Evolutionary conservation across 2,329 filamentous ascomycete genomes (phyloP).

Genomic region (Ascocoryne sarcoides): DNA sequence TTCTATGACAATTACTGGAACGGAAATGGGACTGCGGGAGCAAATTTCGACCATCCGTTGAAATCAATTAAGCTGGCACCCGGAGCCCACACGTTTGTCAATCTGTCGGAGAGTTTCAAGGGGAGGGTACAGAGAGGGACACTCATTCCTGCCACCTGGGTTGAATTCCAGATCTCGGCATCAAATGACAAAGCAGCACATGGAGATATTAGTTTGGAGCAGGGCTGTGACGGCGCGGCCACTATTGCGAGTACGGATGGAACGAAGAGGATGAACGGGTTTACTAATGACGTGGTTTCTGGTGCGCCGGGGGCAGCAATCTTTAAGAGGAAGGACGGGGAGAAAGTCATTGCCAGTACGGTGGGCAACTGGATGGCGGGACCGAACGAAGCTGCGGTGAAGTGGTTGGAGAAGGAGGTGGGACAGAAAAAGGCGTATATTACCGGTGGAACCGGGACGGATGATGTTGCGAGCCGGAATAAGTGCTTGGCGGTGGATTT

Average conservation of each 20-base stretch:
- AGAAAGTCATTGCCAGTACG: slow-evolving; percentile 29
- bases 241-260: slow-evolving; percentile 32
- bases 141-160: slow-evolving; percentile 32
- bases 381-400: slow-evolving; percentile 31
- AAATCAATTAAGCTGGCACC: slow-evolving; percentile 29
- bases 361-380: slow-evolving; percentile 32
- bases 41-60: slow-evolving; percentile 33
- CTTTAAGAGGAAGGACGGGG: slow-evolving; percentile 28
- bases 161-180: slow-evolving; percentile 33
- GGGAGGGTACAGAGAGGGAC: slow-evolving; percentile 34
- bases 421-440: slow-evolving; percentile 30
- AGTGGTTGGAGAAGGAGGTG: slow-evolving; percentile 28
- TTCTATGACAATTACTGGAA: slow-evolving; percentile 37
- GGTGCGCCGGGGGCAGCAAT: slow-evolving; percentile 28
- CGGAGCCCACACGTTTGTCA: slow-evolving; percentile 26
- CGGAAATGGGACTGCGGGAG: slow-evolving; percentile 31
- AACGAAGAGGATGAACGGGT: slow-evolving; percentile 27
- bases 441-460: slow-evolving; percentile 28
- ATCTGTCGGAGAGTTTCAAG: slow-evolving; percentile 29
- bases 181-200: slow-evolving; percentile 30
- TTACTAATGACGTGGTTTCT: slow-evolving; percentile 27
- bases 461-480: slow-evolving; percentile 29
- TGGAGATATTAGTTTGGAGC: slow-evolving; percentile 31
- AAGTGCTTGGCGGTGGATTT: slow-evolving; percentile 24
- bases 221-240: slow-evolving; percentile 33